Percentiles rank a stretch among this genome's conserved stretches.
Conservation (phyloP, 164 flowering plant genomes). For the Vitis rotundifolia region DNA sequence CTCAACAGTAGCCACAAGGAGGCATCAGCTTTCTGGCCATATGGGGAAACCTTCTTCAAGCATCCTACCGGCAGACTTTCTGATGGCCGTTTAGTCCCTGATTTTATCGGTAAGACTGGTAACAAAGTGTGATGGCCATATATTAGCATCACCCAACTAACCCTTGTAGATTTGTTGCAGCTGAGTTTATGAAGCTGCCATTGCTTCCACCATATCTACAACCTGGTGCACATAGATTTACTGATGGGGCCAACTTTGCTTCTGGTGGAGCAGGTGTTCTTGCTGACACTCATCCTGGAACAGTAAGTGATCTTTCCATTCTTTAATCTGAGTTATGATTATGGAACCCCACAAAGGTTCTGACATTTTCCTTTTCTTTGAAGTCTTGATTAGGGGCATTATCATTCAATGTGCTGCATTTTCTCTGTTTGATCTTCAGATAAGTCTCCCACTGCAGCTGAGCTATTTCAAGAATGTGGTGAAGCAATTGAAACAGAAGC, state of each 20-base stretch:
- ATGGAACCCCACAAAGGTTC: no score
- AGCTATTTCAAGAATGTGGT: conserved; percentile 18
- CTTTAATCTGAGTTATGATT: not conserved
- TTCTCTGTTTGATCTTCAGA: conserved; percentile 2
- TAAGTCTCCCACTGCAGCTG: conserved; percentile 14
- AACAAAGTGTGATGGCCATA: not conserved
- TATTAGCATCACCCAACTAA: not conserved
- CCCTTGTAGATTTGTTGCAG: conserved; percentile 4
- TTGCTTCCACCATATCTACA: conserved; percentile 23
- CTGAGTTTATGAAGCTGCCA: conserved; percentile 21
- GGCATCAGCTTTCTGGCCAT: conserved; percentile 11
- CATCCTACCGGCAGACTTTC: conserved; percentile 21
- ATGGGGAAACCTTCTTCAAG: not conserved
- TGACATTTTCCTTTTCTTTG: no score
- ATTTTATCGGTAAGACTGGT: conserved; percentile 10
- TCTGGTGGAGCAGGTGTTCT: conserved; percentile 26
- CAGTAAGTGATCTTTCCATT: conserved; percentile 5
- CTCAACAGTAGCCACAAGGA: conserved; percentile 1
- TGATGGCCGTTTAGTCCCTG: conserved; percentile 23
- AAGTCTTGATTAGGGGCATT: no score
- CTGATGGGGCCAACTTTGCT: conserved; percentile 27
- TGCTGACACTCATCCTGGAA: conserved; percentile 15
- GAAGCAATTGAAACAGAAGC: conserved; percentile 6
- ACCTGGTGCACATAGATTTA: conserved; percentile 11
- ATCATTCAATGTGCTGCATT: no score